Base-by-base conservation (phyloP, 2,329 filamentous ascomycete species). In the Cordyceps javanica region DNA sequence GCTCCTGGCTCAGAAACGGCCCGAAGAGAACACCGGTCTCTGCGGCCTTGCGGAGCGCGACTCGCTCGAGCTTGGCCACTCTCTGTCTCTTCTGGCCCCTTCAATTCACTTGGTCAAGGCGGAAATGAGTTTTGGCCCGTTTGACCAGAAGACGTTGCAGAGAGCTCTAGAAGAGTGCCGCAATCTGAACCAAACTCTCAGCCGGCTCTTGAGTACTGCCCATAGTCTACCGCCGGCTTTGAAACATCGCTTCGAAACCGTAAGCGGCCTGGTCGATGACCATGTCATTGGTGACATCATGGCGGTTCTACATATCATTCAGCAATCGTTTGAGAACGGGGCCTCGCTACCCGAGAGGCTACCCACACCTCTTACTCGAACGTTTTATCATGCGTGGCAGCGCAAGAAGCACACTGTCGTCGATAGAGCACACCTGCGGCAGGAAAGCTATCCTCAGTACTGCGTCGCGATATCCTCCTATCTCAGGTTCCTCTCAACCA, bases 221-320 rank as follows among this genome's bases (percentile, higher is more conserved):
- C 67, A 60, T 39, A 71, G 45, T 28, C 61, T 81, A 0, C 73
- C 78, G 0, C 64, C 65, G 2, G 62, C 72, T 0, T 67, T 78
- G 1, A 76, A 76, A 36, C 61, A 64, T 1, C 71, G 74, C 0
- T 68, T 81, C 0, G 66, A 69, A 0, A 66, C 61, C 0, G 64
- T 68, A 1, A 67, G 68, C 0, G 77, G 77, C 1, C 63, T 78
- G 0, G 62, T 75, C 0, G 73, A 77, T 28, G 72, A 78, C n/a
- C 67, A 68, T 2, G 68, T 68, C 16, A 73, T 81, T 6, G 77
- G 74, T 3, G 77, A 79, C 28, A 61, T 78, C 50, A 81, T 81
- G 78, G 75, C 76, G 1, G 75, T 80, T 4, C 62, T 81, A 1
- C 68, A 67, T 1, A 70, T 80, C 3, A 63, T 78, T 4, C 75